Evolutionary conservation across 495 filamentous ascomycete genomes (phyloP), one percentile per base, ranked within the genome.

Genomic region (Parachaetomium inaequale): DNA sequence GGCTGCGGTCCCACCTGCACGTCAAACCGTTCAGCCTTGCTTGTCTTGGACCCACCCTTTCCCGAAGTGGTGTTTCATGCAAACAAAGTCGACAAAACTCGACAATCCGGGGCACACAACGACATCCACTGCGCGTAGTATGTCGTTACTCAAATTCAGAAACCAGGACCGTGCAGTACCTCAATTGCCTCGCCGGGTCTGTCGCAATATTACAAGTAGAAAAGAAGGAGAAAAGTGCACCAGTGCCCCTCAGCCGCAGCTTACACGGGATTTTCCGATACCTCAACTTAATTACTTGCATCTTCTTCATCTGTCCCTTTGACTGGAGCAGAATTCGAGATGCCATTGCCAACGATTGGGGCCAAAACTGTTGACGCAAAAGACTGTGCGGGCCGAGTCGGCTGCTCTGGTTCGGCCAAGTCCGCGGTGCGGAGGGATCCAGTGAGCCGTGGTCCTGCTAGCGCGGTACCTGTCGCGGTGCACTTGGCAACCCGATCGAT

Each of bases 381-480:
- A 31, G 31, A 8, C 11, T 23, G 19, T 63, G 61, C 54, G 21
- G 26, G 32, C 25, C 26, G 46, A 52, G 7, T 19, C 25, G 26
- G 26, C 36, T 45, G 53, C 32, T 25, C 50, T 8, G 55, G 23
- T 29, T 34, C 45, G 23, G 12, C 40, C 40, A 32, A 11, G n/a
- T 23, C 5, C 14, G 14, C 10, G 36, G 21, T 59, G 63, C 59
- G 23, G 57, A 51, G 51, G 58, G 64, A 40, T 55, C 45, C 46
- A 25, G 50, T 42, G 36, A 59, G 61, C 55, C 47, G 40, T 58
- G 45, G 54, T 55, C 45, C 1, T 64, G 68, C 55, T 70, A 70
- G 68, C 43, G 68, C 56, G 59, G 68, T 69, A 68, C 68, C 38
- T 45, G 55, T 50, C 45, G 45, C 36, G 26, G 45, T n/a, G 26